Evolutionary conservation across 179 eudicot genomes (phyloP), one percentile per base, ranked within the genome.

Genomic region (Dionaea muscipula): DNA sequence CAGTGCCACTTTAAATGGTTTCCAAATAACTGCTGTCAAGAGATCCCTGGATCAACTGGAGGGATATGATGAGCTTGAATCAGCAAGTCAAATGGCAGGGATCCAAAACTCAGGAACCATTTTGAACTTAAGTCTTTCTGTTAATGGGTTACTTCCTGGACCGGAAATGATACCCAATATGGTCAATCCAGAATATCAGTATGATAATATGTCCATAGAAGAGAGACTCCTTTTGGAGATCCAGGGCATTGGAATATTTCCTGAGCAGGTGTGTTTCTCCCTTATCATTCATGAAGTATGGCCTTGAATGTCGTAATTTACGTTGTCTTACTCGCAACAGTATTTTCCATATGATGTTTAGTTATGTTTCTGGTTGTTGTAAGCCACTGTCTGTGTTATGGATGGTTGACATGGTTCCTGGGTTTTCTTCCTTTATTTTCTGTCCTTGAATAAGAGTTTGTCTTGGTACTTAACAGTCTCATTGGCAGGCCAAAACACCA

Each of bases 201-300:
- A 83, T 65, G 46, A 45, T 39, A 62, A 62, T 20, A 67, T 78
- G 91, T 64, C 83, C 31, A 17, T 83, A 17, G 66, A 78, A 62
- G 86, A 83, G 57, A 71, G 78, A 78, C 68, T 80, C 53, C 63
- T 80, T 37, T 18, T 75, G 73, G 91, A 83, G 69, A 43, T 83
- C 51, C 79, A 74, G 47, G 78, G 80, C 65, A 64, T 83, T 65
- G 91, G 91, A 52, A 62, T 83, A 55, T 75, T 25, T 51, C 75
- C 72, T 26, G 86, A 80, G 47, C 68, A 74, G 58, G 76, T 67
- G 22, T 35, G 53, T 3, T 17, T 43, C 19, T 19, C 19, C n/a
- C n/a, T n/a, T n/a, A n/a, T n/a, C n/a, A 17, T 21, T 43, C 9
- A 7, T 7, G 3, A 18, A 43, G 43, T 16, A 12, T 14, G 3